Evolutionary conservation across 163 green algal genomes (phyloP).

Genomic region (Prototheca cutis): DNA sequence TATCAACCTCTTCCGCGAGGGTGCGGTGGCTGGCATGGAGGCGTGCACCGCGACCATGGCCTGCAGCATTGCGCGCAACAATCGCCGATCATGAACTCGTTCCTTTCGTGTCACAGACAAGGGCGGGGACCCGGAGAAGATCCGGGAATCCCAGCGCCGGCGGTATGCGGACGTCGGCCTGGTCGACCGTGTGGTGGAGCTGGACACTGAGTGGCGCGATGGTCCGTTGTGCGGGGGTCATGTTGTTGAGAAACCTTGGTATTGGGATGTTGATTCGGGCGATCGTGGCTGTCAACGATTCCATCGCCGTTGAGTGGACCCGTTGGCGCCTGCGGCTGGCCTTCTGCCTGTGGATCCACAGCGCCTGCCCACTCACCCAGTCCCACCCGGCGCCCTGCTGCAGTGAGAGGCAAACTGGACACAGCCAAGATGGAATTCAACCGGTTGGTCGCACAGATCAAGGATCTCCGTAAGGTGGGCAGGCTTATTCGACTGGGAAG

Average conservation of each 20-base stretch:
- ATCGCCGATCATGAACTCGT: too few species aligned
- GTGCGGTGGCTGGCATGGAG: slow-evolving; percentile 17
- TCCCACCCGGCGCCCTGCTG: background rate
- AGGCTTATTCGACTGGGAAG: too few species aligned
- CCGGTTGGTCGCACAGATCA: slow-evolving; percentile 85
- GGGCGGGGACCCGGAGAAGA: slow-evolving; percentile 83
- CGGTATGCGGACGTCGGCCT: slow-evolving; percentile 69
- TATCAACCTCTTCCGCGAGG: slow-evolving; percentile 89
- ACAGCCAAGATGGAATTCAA: slow-evolving; percentile 87
- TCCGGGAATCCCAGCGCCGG: slow-evolving; percentile 85
- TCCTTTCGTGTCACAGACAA: slow-evolving; percentile 80
- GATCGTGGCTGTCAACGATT: background rate
- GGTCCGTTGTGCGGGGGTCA: slow-evolving; percentile 30
- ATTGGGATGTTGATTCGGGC: background rate
- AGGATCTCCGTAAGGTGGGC: slow-evolving; percentile 66
- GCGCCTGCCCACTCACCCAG: background rate
- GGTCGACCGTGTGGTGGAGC: slow-evolving; percentile 87
- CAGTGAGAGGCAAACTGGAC: slow-evolving; percentile 75
- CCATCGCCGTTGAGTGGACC: too few species aligned
- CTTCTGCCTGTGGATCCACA: too few species aligned
- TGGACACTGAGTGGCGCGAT: slow-evolving; percentile 80
- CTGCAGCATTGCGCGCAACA: too few species aligned
- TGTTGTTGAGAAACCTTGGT: background rate
- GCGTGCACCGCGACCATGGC: background rate
- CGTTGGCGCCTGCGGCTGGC: too few species aligned